Conservation (phyloP, 2,329 filamentous ascomycete genomes). For the Fusarium clavum region DNA sequence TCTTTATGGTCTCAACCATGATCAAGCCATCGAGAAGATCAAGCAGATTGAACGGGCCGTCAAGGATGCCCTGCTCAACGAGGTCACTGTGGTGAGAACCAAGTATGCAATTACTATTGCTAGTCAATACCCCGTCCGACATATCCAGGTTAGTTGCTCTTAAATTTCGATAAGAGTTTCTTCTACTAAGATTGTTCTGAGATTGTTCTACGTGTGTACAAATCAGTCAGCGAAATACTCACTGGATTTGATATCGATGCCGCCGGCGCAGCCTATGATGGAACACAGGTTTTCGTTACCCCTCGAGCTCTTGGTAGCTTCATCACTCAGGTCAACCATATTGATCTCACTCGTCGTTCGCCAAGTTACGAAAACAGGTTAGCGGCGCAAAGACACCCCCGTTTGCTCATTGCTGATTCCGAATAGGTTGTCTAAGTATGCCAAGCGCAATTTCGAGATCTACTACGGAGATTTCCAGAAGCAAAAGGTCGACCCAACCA, state of each 20-base stretch:
- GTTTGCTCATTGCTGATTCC: not conserved
- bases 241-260: constrained; percentile 92
- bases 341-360: constrained; percentile 82
- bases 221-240: constrained; percentile 84
- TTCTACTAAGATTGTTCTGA: constrained; percentile 50
- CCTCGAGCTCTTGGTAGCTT: constrained; percentile 82
- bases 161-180: not conserved
- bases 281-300: constrained; percentile 80
- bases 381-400: not conserved
- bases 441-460: constrained; percentile 84
- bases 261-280: constrained; percentile 83
- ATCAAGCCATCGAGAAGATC: constrained; percentile 85
- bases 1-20: constrained; percentile 81
- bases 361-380: constrained; percentile 87
- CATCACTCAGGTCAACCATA: constrained; percentile 83
- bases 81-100: constrained; percentile 85
- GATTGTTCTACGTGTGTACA: constrained; percentile 88
- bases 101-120: constrained; percentile 90
- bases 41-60: constrained; percentile 82
- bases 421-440: constrained; percentile 78
- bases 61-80: constrained; percentile 80
- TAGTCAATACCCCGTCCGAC: constrained; percentile 84
- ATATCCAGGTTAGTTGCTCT: constrained; percentile 68
- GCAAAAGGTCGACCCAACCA: constrained; percentile 82
- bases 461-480: constrained; percentile 82